phyloP scores from a whole-genome alignment of 1,284 basidiomycete species.

The Heterobasidion irregulare region DNA sequence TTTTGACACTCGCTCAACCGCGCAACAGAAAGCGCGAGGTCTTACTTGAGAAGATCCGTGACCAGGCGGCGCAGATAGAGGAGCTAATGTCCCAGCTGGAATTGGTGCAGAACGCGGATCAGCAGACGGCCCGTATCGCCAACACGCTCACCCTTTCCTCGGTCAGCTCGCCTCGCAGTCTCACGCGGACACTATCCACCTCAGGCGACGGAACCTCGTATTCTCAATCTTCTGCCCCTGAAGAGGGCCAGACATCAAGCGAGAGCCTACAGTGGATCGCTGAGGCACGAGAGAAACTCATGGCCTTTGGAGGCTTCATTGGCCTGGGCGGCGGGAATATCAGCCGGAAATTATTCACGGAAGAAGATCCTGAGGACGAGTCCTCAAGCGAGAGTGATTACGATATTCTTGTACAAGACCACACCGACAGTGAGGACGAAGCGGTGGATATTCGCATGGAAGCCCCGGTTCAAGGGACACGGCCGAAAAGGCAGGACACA shows the following conservation, averaged over 20 bases:
- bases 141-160: slow-evolving; percentile 9
- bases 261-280: slow-evolving; percentile 50
- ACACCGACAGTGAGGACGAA: slow-evolving; percentile 12
- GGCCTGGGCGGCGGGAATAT: slow-evolving; percentile 46
- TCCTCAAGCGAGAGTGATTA: slow-evolving; percentile 14
- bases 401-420: slow-evolving; percentile 14
- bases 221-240: slow-evolving; percentile 30
- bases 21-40: slow-evolving; percentile 59
- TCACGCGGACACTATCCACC: slow-evolving; percentile 15
- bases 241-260: slow-evolving; percentile 16
- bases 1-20: background rate
- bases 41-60: slow-evolving; percentile 61
- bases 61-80: slow-evolving; percentile 62
- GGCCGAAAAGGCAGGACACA: slow-evolving; percentile 8
- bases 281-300: slow-evolving; percentile 56
- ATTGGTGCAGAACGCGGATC: slow-evolving; percentile 3
- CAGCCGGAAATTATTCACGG: slow-evolving; percentile 36
- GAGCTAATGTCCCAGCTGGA: slow-evolving; percentile 43
- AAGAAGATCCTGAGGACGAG: slow-evolving; percentile 10
- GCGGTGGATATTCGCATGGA: background rate
- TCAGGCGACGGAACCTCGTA: slow-evolving; percentile 4
- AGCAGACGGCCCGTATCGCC: slow-evolving; percentile 2
- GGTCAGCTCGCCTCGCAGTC: slow-evolving; percentile 15
- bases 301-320: slow-evolving; percentile 58
- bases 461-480: slow-evolving; percentile 1